Evolutionary conservation across 805 yeast genomes (phyloP).

Genomic region (Spathaspora boniae): DNA sequence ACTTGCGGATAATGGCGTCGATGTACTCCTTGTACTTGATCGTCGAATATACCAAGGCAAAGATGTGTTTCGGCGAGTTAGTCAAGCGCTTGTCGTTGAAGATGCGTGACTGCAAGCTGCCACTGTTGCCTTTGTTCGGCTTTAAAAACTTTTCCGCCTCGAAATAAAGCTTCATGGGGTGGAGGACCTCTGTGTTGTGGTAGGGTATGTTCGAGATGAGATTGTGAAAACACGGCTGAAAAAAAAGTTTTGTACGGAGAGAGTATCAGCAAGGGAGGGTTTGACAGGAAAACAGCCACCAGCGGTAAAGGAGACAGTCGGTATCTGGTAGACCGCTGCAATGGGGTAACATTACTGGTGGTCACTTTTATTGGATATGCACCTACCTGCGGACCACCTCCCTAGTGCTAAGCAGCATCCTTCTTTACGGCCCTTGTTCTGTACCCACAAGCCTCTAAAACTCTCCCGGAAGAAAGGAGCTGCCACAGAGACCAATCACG

Average conservation of each 20-base stretch:
- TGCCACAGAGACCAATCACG: too few species aligned
- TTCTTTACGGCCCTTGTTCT: too few species aligned
- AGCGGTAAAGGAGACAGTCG: neutral
- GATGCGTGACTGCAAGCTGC: constrained; percentile 36
- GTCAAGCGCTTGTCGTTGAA: constrained; percentile 30
- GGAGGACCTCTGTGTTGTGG: neutral
- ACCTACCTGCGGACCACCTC: too few species aligned
- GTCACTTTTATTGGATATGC: too few species aligned
- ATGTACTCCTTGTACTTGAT: constrained; percentile 67
- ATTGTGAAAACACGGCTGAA: neutral
- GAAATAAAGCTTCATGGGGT: constrained; percentile 38
- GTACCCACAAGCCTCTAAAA: too few species aligned
- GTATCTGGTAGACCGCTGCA: too few species aligned
- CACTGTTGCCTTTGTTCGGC: constrained; percentile 15
- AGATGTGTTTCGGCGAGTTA: constrained; percentile 76
- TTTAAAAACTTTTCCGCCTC: constrained; percentile 39
- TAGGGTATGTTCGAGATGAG: constrained; percentile 1
- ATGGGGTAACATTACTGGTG: too few species aligned
- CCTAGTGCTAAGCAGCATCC: too few species aligned
- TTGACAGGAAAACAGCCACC: neutral
- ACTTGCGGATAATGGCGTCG: constrained; percentile 56
- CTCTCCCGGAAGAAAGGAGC: too few species aligned
- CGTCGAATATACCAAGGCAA: constrained; percentile 79
- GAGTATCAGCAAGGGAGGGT: neutral
- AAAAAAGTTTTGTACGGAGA: neutral